Conservation (phyloP, 2,329 filamentous ascomycete species). For the Xylaria sp. region DNA sequence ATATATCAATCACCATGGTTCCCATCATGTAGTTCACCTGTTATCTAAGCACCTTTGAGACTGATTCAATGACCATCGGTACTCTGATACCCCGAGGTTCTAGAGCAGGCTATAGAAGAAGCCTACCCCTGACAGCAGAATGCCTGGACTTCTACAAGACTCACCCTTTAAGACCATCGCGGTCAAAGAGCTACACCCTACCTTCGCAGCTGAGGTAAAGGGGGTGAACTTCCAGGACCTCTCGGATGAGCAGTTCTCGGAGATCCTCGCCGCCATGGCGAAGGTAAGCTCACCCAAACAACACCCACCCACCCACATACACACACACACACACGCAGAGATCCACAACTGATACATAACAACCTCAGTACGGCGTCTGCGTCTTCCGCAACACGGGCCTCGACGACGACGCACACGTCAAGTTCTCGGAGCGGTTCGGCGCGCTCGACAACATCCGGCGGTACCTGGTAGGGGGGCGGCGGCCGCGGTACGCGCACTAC, state of each 20-base stretch:
- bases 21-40: background rate
- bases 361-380: conserved; percentile 55
- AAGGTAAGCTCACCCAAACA: conserved; percentile 33
- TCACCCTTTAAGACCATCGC: conserved; percentile 31
- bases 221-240: conserved; percentile 39
- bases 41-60: background rate
- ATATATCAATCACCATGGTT: conserved; percentile 8
- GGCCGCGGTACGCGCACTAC: conserved; percentile 49
- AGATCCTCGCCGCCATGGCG: conserved; percentile 38
- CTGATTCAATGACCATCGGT: background rate
- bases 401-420: conserved; percentile 53
- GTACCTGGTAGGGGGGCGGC: conserved; percentile 49
- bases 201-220: conserved; percentile 37
- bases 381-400: conserved; percentile 55
- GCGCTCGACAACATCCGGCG: conserved; percentile 58
- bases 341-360: too few species aligned
- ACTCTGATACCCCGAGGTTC: background rate
- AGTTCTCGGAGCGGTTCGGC: conserved; percentile 53
- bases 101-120: background rate
- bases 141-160: conserved; percentile 36
- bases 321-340: too few species aligned
- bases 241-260: conserved; percentile 37
- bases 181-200: conserved; percentile 34
- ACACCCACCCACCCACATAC: background rate
- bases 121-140: conserved; percentile 11